Evolutionary conservation across 345 rosid species (phyloP).

Genomic region (Theobroma cacao): DNA sequence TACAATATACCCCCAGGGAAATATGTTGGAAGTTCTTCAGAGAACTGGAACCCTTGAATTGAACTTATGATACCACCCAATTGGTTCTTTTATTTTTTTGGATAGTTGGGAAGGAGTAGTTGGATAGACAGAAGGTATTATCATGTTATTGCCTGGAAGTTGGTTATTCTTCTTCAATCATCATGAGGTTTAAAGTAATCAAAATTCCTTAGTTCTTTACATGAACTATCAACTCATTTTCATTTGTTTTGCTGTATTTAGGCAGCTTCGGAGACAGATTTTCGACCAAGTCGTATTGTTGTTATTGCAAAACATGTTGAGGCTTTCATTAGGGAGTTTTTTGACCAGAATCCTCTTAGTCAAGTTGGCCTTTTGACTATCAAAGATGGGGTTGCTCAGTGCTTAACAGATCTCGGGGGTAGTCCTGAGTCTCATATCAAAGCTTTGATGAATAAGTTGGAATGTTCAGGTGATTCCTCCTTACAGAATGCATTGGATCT

Average conservation of each 20-base stretch:
- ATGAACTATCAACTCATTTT: not conserved
- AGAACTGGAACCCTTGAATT: not conserved
- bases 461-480: constrained; percentile 77
- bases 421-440: constrained; percentile 88
- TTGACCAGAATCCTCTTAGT: constrained; percentile 89
- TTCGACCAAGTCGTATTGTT: constrained; percentile 70
- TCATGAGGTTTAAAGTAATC: not conserved
- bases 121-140: not conserved
- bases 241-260: constrained; percentile 25
- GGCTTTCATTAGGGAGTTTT: constrained; percentile 88
- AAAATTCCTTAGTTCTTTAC: not conserved
- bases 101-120: not conserved
- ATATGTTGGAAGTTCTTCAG: not conserved
- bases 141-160: not conserved
- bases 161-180: not conserved
- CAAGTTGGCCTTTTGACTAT: constrained; percentile 72
- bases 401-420: constrained; percentile 89
- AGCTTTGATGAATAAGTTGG: constrained; percentile 83
- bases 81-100: not conserved
- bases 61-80: not conserved
- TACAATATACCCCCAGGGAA: not conserved
- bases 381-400: constrained; percentile 80
- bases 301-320: constrained; percentile 71
- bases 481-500: constrained; percentile 84
- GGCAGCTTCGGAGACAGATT: constrained; percentile 88